A percentile compares a stretch with the other conserved stretches of the same genome.
Conservation (phyloP, 495 filamentous ascomycete genomes). For the Penicillium alfredii region DNA sequence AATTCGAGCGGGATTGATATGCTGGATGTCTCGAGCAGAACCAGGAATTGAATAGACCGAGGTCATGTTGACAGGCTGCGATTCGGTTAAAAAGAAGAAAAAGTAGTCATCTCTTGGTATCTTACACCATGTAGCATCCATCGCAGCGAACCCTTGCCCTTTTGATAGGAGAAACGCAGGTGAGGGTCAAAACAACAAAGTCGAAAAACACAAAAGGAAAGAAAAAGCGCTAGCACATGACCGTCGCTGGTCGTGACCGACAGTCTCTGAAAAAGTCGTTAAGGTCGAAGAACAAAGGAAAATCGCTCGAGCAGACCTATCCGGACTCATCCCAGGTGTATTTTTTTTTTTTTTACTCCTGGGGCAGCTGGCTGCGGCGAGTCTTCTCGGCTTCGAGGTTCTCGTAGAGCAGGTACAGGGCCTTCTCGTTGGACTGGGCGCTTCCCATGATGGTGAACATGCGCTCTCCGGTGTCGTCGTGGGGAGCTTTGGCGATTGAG, state of each 20-base stretch:
- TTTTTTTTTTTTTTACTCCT: conserved; percentile 58
- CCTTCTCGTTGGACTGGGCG: conserved; percentile 84
- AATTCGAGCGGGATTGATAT: no score
- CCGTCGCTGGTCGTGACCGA: conserved; percentile 33
- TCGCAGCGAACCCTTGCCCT: conserved; percentile 27
- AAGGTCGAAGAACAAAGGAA: conserved; percentile 27
- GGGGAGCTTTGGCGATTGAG: conserved; percentile 95
- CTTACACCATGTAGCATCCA: conserved; percentile 26
- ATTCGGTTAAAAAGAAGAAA: conserved; percentile 19
- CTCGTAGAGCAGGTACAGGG: conserved; percentile 93
- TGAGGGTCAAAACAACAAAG: conserved; percentile 35
- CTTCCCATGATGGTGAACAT: conserved; percentile 99
- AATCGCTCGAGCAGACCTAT: conserved; percentile 13
- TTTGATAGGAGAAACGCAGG: conserved; percentile 45
- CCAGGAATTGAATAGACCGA: no score
- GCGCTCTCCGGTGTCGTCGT: conserved; percentile 94
- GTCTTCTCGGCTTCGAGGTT: conserved; percentile 98
- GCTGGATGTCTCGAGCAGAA: no score
- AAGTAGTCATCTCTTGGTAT: conserved; percentile 22
- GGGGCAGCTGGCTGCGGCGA: conserved; percentile 75
- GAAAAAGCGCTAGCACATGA: conserved; percentile 29
- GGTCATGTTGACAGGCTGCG: no score
- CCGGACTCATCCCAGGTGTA: conserved; percentile 8
- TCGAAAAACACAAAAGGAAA: conserved; percentile 47
- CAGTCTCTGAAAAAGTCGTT: conserved; percentile 32